Percentiles rank a stretch among this genome's conserved stretches.
phyloP scores from a whole-genome alignment of 1,139 yeast genomes.

The Zygoascus meyerae region DNA sequence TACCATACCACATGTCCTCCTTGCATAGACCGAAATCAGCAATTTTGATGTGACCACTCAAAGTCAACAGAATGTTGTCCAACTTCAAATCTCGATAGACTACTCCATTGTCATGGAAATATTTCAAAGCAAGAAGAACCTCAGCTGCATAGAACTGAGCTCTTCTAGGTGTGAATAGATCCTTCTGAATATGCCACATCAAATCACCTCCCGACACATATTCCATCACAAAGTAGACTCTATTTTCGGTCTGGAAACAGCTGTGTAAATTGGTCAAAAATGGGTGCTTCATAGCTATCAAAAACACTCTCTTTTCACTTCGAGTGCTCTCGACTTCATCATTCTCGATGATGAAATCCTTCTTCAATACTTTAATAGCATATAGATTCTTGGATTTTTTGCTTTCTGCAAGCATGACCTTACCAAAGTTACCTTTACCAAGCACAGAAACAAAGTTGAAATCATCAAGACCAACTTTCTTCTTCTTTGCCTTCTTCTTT shows the following conservation, averaged over 20 bases:
- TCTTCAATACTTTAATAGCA: slow-evolving; percentile 93
- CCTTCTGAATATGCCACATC: slow-evolving; percentile 98
- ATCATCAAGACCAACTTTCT: slow-evolving; percentile 90
- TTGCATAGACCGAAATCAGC: slow-evolving; percentile 97
- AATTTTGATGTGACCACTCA: slow-evolving; percentile 91
- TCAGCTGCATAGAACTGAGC: slow-evolving; percentile 98
- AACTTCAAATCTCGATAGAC: slow-evolving; percentile 94
- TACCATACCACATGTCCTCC: slow-evolving; percentile 90
- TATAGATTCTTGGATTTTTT: slow-evolving; percentile 71
- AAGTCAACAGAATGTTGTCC: slow-evolving; percentile 83
- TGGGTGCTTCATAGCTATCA: slow-evolving; percentile 91
- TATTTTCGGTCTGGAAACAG: slow-evolving; percentile 95
- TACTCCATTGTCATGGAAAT: slow-evolving; percentile 93
- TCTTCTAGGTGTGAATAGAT: slow-evolving; percentile 78
- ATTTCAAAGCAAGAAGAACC: slow-evolving; percentile 81
- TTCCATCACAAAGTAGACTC: slow-evolving; percentile 97
- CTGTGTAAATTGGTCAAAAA: slow-evolving; percentile 86
- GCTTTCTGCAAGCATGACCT: slow-evolving; percentile 93
- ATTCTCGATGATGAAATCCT: slow-evolving; percentile 88
- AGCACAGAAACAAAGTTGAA: slow-evolving; percentile 88
- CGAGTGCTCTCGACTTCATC: slow-evolving; percentile 94
- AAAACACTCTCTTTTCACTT: slow-evolving; percentile 86
- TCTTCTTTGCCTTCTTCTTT: slow-evolving; percentile 26
- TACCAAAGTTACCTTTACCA: slow-evolving; percentile 97
- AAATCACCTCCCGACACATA: slow-evolving; percentile 96